A percentile compares a stretch with the other conserved stretches of the same genome.
Conservation (phyloP, 2,329 filamentous ascomycete genomes). For the Microcyclospora tardicrescens region DNA sequence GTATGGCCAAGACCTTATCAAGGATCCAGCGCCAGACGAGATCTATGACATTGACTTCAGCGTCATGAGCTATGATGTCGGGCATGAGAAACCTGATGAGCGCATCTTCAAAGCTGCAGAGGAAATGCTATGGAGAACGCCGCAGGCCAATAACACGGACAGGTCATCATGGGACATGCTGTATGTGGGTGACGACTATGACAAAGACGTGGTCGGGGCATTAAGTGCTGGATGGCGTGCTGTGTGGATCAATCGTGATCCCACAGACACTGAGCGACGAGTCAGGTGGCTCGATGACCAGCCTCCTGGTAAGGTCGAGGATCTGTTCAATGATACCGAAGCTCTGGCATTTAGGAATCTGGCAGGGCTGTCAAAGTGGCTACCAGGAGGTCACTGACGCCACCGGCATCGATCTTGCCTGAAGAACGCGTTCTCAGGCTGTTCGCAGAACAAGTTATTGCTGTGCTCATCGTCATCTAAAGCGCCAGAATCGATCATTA, state of each 20-base stretch:
- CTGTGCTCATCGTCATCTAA: too few species aligned
- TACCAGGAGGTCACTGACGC: conserved; percentile 1
- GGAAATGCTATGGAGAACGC: conserved; percentile 24
- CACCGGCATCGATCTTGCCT: neutral
- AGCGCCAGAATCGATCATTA: too few species aligned
- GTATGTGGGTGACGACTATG: conserved; percentile 43
- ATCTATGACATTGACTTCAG: conserved; percentile 41
- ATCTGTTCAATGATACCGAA: conserved; percentile 7
- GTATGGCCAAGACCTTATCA: conserved; percentile 8
- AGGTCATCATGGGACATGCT: conserved; percentile 25
- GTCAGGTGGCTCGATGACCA: conserved; percentile 12
- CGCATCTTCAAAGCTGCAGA: conserved; percentile 45
- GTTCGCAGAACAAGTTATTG: neutral
- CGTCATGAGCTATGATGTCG: conserved; percentile 51
- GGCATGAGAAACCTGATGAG: conserved; percentile 44
- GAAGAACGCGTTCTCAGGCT: conserved; percentile 1
- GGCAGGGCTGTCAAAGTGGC: conserved; percentile 13
- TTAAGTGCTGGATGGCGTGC: conserved; percentile 35
- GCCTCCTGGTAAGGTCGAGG: conserved; percentile 6
- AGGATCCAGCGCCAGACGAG: neutral
- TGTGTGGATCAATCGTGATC: conserved; percentile 29
- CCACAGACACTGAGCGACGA: conserved; percentile 4
- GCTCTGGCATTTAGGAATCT: conserved; percentile 15
- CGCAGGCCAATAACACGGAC: conserved; percentile 14
- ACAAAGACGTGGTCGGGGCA: conserved; percentile 40